Conservation (phyloP, 805 yeast species). For the Saccharomycopsis capsularis region DNA sequence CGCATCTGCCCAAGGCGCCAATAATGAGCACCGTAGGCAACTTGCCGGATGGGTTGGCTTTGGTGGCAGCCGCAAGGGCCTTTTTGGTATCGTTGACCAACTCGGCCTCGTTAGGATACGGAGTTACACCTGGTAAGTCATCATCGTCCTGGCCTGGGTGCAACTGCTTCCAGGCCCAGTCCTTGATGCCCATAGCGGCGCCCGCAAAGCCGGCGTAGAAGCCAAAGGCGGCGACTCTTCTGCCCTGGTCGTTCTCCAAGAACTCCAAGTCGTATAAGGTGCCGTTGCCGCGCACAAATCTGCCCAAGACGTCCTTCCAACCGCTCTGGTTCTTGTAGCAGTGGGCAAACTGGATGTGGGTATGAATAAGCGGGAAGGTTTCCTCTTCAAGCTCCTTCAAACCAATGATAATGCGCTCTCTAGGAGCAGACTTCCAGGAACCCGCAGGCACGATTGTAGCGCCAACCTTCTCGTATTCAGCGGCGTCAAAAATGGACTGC, state of each 20-base stretch:
- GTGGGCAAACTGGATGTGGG: conserved; percentile 97
- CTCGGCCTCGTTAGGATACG: conserved; percentile 73
- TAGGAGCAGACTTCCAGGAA: conserved; percentile 89
- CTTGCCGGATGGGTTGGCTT: conserved; percentile 43
- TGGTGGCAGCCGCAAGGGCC: conserved; percentile 45
- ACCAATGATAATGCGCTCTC: conserved; percentile 83
- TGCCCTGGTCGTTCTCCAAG: conserved; percentile 86
- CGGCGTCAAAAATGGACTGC: conserved; percentile 70
- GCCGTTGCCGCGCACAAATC: conserved; percentile 92
- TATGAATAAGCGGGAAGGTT: conserved; percentile 86
- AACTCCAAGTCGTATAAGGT: conserved; percentile 90
- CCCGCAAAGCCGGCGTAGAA: conserved; percentile 99
- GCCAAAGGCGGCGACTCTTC: conserved; percentile 99
- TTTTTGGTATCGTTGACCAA: conserved; percentile 65
- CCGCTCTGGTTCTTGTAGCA: conserved; percentile 98
- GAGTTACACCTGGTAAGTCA: conserved; percentile 71
- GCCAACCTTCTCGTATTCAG: conserved; percentile 76
- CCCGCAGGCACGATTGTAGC: conserved; percentile 87
- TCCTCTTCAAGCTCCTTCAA: conserved; percentile 89
- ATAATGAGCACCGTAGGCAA: conserved; percentile 80
- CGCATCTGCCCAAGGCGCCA: conserved; percentile 98
- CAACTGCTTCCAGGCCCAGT: conserved; percentile 88
- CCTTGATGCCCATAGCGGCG: conserved; percentile 91
- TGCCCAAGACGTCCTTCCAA: conserved; percentile 82
- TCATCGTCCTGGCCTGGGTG: conserved; percentile 44